A percentile compares a stretch with the other conserved stretches of the same genome.
These are phyloP conservation scores for Aspergillus nanangensis DNA, from an alignment of 495 filamentous ascomycete genomes.

Conservation along the genomic window DNA sequence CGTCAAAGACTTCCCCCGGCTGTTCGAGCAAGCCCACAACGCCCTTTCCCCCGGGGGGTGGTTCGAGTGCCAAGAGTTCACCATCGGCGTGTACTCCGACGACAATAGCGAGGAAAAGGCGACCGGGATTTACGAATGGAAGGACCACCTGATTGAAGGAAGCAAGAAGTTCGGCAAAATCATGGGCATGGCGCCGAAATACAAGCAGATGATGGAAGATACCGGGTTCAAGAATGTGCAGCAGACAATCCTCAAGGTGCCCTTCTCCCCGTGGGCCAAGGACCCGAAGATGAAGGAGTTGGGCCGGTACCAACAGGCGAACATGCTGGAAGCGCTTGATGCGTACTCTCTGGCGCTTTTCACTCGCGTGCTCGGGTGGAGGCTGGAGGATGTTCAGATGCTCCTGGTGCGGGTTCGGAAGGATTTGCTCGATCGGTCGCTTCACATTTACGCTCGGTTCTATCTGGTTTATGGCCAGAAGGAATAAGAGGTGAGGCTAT, in stretches of 20 bases:
- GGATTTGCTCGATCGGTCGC: conserved; percentile 3
- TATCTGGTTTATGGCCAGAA: conserved; percentile 11
- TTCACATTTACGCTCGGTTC: conserved; percentile 10
- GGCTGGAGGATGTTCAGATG: conserved; percentile 2
- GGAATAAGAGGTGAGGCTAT: not conserved
- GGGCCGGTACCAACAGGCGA: conserved; percentile 4
- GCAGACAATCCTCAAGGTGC: conserved; percentile 22
- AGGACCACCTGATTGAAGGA: conserved; percentile 15
- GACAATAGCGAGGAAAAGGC: conserved; percentile 26
- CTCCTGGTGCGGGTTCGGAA: conserved; percentile 4
- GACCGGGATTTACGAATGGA: conserved; percentile 19
- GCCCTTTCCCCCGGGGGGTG: conserved; percentile 37
- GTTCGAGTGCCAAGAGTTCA: conserved; percentile 36
- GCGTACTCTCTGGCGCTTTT: conserved; percentile 4
- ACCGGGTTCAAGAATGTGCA: conserved; percentile 33
- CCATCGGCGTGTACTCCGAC: conserved; percentile 29
- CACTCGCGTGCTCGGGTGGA: conserved; percentile 4
- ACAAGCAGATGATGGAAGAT: conserved; percentile 23
- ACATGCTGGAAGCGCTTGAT: conserved; percentile 7
- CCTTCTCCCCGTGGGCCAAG: conserved; percentile 11
- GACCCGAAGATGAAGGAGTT: conserved; percentile 1
- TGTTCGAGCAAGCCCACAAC: conserved; percentile 14
- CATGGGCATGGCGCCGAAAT: conserved; percentile 21
- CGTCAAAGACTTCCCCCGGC: conserved; percentile 24
- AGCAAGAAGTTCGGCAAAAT: conserved; percentile 22